Evolutionary conservation across 2,329 filamentous ascomycete genomes (phyloP).

Genomic region (Talaromyces verruculosus): DNA sequence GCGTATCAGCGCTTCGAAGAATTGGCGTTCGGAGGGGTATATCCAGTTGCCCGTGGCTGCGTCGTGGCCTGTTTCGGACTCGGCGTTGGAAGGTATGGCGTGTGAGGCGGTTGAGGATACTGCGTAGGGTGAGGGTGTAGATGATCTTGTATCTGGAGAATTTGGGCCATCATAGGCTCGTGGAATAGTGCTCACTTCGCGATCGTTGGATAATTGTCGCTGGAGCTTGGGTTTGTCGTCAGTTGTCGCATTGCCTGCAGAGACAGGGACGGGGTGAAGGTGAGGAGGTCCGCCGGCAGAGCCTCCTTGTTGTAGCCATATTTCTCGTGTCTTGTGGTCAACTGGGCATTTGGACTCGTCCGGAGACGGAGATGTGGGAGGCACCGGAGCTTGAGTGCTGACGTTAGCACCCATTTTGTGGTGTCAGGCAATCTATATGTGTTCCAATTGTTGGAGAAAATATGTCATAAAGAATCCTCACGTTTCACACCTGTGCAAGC

Average conservation of each 20-base stretch:
- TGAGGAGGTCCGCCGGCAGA: conserved; percentile 39
- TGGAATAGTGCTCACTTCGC: conserved; percentile 78
- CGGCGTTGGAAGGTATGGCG: conserved; percentile 65
- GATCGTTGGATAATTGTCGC: conserved; percentile 61
- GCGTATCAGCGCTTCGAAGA: conserved; percentile 93
- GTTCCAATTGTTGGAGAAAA: not conserved
- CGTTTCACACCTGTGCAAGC: not conserved
- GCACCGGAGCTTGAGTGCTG: conserved; percentile 32
- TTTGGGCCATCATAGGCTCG: conserved; percentile 50
- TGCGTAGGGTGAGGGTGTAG: conserved; percentile 27
- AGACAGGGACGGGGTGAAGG: conserved; percentile 30
- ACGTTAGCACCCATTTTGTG: conserved; percentile 39
- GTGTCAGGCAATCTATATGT: not conserved
- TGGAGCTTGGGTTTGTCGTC: conserved; percentile 33
- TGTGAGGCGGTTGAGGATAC: conserved; percentile 26
- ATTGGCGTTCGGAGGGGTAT: conserved; percentile 95
- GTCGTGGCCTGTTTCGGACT: conserved; percentile 73
- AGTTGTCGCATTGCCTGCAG: conserved; percentile 26
- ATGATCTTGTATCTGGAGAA: conserved; percentile 26
- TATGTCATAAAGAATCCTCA: not conserved
- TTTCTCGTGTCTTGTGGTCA: conserved; percentile 82
- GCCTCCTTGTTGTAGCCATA: conserved; percentile 67
- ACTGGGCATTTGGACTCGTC: conserved; percentile 68
- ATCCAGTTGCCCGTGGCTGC: conserved; percentile 82
- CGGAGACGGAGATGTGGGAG: conserved; percentile 24